Base-by-base conservation (phyloP, 352 stramenopile genomes). In the Phytophthora macrochlamydospora region DNA sequence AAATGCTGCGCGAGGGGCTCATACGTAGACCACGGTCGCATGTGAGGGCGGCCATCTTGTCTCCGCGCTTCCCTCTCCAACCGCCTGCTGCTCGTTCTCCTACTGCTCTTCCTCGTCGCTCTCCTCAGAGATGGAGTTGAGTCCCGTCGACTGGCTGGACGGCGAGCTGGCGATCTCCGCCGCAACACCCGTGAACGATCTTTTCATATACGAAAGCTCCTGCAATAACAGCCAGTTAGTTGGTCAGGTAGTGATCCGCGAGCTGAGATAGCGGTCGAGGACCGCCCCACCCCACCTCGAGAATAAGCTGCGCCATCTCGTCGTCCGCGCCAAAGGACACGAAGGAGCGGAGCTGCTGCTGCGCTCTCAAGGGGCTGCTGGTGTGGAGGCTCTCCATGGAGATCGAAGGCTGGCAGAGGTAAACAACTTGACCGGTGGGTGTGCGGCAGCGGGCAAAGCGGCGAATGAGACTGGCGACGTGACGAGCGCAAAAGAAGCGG, bases 321-420 rank as follows among this genome's bases (percentile, higher is more conserved):
- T 93, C 85, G 67, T 91, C 77, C 43, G 82, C 79, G 31, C 61
- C 73, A 37, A 91, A 69, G 32, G 79, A 82, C 60, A 93, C 79
- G 68, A 93, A 93, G 68, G 75, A 89, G 73, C 81, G 82, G 33
- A 93, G 73, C 73, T 91, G 83, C 64, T 83, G 81, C 54, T 90
- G 76, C 50, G 83, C 73, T 57, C 82, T 77, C 31, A 24, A 24
- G 18, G 71, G 32, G 28, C 48, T 64, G 43, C 35, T 61, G 67
- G 50, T 51, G 43, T 52, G 69, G 51, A 68, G 24, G 51, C 51
- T 74, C 50, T 87, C 74, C 78, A 87, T 87, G 30, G 18, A 24
- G 18, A 24, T 24, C 18, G 18, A 24, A 24, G 18, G 18, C 18
- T 24, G 18, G 18, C 18, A 24, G 18, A 24, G 18, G 18, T 24